Base-by-base conservation (phyloP, 73 alveolate species). In the Uronychia binucleata region DNA sequence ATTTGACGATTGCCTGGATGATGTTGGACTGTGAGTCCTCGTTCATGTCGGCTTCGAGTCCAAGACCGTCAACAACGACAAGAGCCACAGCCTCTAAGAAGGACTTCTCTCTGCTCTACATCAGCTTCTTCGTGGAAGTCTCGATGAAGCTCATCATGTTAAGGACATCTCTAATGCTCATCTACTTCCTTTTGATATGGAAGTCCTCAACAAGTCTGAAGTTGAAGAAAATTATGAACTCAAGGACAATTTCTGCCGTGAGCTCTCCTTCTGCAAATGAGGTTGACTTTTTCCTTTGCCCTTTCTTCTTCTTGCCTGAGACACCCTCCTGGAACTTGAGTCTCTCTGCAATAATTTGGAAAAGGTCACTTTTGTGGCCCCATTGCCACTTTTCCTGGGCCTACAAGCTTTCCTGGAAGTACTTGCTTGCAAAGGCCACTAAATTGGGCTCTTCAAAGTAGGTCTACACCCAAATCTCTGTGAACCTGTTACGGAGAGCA, bases 401-500 rank as follows among this genome's bases (percentile, higher is more conserved):
- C n/a, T n/a, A n/a, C n/a, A n/a, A n/a, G n/a, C n/a, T n/a, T n/a
- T n/a, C n/a, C n/a, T n/a, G n/a, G n/a, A n/a, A n/a, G n/a, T n/a
- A n/a, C n/a, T n/a, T n/a, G n/a, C n/a, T n/a, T 11, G 19, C 67
- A 46, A 46, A 46, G 67, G 67, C 5, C 5, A 46, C 19, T 46
- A 46, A 46, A 19, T 79, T 75, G 29, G 34, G 19, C 28, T 79
- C 77, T n/a, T 79, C 86, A 57, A 88, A 88, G 77, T 82, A 83
- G 33, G 92, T 88, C 58, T 95, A 97, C 28, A 95, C 99, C 98
- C 98, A 99, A 30, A 99, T 98, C 86, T 99, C 99, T 26, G 99
- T 99, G 85, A 99, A 97, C 74, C 99, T 88, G 84, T 98, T 96
- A 67, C 99, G 93, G 82, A 99, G 91, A 60, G 99, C 99, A 67